Base-by-base conservation (phyloP, 2,329 filamentous ascomycete genomes). In the Clarireedia monteithiana region DNA sequence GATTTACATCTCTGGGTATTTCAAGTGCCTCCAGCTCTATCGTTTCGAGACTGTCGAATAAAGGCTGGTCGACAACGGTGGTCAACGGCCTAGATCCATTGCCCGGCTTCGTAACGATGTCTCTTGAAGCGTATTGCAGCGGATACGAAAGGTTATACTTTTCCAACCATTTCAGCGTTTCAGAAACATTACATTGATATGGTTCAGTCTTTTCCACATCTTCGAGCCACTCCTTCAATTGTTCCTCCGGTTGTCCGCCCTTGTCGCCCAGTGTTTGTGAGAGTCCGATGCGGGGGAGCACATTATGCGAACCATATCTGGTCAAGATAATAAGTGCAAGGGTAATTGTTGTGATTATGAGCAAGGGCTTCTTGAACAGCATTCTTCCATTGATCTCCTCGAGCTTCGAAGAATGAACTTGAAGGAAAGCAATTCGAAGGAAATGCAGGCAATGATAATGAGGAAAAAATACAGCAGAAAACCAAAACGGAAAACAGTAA, bases 101-200 rank as follows among this genome's bases (percentile, higher is more conserved):
- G 45, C 30, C 48, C 15, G 63, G 61, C 20, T 48, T 55, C 2
- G 61, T 58, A 49, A 65, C 46, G 26, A 67, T 67, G 46, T 67
- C 63, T 52, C 66, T 60, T 1, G 64, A 64, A 23, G 62, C 61
- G 60, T 67, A 67, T 48, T 62, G 56, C 26, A 67, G 61, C 2
- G 65, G 64, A 50, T 63, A 66, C 5, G 62, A 59, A 56, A 68
- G 63, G 14, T 66, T 58, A 44, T 67, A 67, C 23, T 26, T 56
- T 14, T 27, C 48, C 30, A 56, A 30, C 53, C 53, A 56, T 30
- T 39, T 30, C 5, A 52, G 17, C 2, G 20, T 40, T 30, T 52
- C 53, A 14, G 30, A 34, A 34, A 34, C 30, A 12, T 34, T 34
- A 12, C 30, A 34, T 34, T 34, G 9, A 12, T 34, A 34, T 34